Evolutionary conservation across 805 yeast species (phyloP), one percentile per base, ranked within the genome.

Genomic region (Lipomyces lipofer): DNA sequence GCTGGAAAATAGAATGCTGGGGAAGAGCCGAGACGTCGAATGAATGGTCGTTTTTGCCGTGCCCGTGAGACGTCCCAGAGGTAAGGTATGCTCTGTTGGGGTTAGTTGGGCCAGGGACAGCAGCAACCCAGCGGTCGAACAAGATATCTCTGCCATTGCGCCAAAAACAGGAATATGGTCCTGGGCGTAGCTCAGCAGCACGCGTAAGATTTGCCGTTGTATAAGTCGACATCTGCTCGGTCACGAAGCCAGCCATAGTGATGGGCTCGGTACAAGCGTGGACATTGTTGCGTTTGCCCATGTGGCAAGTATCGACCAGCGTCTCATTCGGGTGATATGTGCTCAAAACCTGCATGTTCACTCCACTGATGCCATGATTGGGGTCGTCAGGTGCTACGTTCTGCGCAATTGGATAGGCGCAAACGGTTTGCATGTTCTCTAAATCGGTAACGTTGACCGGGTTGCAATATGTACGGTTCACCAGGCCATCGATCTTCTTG

Each of bases 71-170:
- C 5, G 45, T 42, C 8, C 45, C 45, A 12, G 45, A 42, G 13
- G 45, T 42, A 19, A 42, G 32, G 13, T 42, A 42, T 8, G 45
- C 45, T 42, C 45, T 7, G 45, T 42, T 42, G 3, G 45, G 45
- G 45, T 42, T 42, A 25, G 45, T 42, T n/a, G 45, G 45, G 19
- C 45, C 45, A 7, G 45, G 45, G 12, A 42, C 45, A 25, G 45
- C 32, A 5, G 45, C 45, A 22, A 42, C 19, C 45, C 45, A 42
- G 9, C 45, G 8, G 45, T 42, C 45, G 45, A 42, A 42, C 8
- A 42, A 28, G 12, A 42, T 15, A 21, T 42, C 13, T 42, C 45
- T 15, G 45, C 45, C 45, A 42, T 42, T 12, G 45, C 21, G 15
- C 15, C 45, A 28, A 25, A 42, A 28, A 42, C 45, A 3, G 32